Evolutionary conservation across 805 yeast genomes (phyloP), one percentile per base, ranked within the genome.

Genomic region (Wickerhamiella slavikovae): DNA sequence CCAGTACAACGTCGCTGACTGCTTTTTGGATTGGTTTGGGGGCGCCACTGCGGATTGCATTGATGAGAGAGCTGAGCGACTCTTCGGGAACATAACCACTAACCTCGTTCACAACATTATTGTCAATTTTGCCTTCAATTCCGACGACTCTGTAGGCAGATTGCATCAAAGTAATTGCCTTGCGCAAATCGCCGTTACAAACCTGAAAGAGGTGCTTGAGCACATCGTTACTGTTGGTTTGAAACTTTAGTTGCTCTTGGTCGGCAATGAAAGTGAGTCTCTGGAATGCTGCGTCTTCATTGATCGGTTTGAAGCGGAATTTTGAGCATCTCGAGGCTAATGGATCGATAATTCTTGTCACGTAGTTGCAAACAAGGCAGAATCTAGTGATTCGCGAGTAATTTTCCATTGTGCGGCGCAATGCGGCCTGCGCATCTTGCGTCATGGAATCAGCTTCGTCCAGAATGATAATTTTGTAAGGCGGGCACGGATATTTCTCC

Each of bases 381-480:
- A 89, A 89, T 42, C 99, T 64, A 2, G 98, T 78, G 30, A 82
- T 80, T 23, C 68, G 65, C 1, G 96, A 76, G 35, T 41, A 41
- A 7, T 33, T 37, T 30, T 44, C 48, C 83, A 77, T 77, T 1
- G 93, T 82, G 52, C 95, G 66, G 52, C 95, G 68, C 37, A 83
- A 58, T 1, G 95, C 95, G 27, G 80, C 65, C 49, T 83, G 95
- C 0, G 95, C 95, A 50, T 82, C 93, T 22, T 78, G 66, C 8
- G 95, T 82, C 93, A 83, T 82, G 12, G 91, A 77, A 51, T 83
- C 95, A 1, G 95, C 95, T 52, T 83, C 95, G 55, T 83, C 95
- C 31, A 89, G 55, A 25, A 89, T 78, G 38, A 89, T 75, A 42
- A 89, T 69, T 49, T 89, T 89, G 53, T 78, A 89, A 4, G 96